Evolutionary conservation across 2,329 filamentous ascomycete genomes (phyloP).

Genomic region (Colletotrichum filicis): DNA sequence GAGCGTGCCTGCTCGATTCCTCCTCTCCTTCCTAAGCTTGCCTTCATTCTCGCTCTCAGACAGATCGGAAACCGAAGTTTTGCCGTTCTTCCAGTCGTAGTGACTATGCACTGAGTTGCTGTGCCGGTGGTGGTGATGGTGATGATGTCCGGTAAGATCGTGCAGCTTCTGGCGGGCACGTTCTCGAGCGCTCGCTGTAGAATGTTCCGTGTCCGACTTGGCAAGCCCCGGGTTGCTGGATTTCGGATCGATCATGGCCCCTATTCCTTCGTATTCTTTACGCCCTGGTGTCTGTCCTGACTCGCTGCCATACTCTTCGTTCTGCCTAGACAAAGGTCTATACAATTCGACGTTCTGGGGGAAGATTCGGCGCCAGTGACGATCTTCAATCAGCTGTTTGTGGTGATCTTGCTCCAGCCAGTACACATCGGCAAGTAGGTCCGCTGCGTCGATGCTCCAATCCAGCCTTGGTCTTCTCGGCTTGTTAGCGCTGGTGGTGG

Average conservation of each 20-base stretch:
- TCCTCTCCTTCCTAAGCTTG: slow-evolving; percentile 44
- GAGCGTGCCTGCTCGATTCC: slow-evolving; percentile 57
- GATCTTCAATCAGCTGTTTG: slow-evolving; percentile 84
- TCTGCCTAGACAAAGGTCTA: slow-evolving; percentile 43
- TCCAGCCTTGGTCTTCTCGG: slow-evolving; percentile 80
- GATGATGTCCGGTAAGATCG: slow-evolving; percentile 65
- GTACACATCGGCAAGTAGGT: slow-evolving; percentile 88
- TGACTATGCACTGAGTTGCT: slow-evolving; percentile 60
- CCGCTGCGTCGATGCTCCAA: slow-evolving; percentile 85
- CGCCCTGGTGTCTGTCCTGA: slow-evolving; percentile 10
- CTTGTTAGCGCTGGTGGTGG: slow-evolving; percentile 62
- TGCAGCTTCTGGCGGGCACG: slow-evolving; percentile 70
- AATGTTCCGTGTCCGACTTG: slow-evolving; percentile 52
- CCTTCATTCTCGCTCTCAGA: slow-evolving; percentile 67
- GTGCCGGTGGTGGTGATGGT: slow-evolving; percentile 53
- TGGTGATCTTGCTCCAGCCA: slow-evolving; percentile 89
- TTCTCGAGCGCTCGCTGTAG: slow-evolving; percentile 64
- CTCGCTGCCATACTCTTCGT: slow-evolving; percentile 35
- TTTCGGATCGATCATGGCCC: slow-evolving; percentile 33
- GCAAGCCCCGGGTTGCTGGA: slow-evolving; percentile 36
- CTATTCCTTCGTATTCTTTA: slow-evolving; percentile 11
- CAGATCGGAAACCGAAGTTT: slow-evolving; percentile 67
- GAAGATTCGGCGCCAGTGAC: slow-evolving; percentile 79
- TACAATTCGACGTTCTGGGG: slow-evolving; percentile 49
- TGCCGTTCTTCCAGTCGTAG: slow-evolving; percentile 64